phyloP scores from a whole-genome alignment of 768 basidiomycete genomes.

The Mrakia gelida region DNA sequence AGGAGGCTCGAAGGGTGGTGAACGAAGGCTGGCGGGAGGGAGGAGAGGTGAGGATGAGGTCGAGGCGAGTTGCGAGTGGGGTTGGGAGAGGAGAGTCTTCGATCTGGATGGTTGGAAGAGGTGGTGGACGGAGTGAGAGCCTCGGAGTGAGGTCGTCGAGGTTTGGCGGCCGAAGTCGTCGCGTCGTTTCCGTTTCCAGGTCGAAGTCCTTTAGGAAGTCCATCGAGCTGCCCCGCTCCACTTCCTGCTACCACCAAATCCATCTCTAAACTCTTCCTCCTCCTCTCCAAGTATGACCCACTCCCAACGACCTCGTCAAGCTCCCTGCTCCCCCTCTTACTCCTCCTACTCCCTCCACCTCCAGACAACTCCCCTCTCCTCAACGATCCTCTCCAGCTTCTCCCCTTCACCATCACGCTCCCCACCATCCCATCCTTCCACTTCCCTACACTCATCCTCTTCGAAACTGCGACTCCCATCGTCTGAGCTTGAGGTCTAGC shows the following conservation, averaged over 20 bases:
- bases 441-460: not conserved
- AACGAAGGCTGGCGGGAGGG: too few relatives aligned
- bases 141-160: not conserved
- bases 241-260: not conserved
- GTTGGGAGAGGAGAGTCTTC: not conserved
- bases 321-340: not conserved
- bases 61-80: not conserved
- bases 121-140: not conserved
- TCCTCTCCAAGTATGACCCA: not conserved
- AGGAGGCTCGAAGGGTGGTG: not conserved
- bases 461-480: not conserved
- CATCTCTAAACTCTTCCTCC: not conserved
- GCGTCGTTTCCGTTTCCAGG: not conserved
- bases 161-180: not conserved
- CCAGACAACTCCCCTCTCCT: not conserved
- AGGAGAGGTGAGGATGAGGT: too few relatives aligned
- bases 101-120: not conserved
- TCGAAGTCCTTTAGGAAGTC: not conserved
- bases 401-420: not conserved
- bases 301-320: not conserved
- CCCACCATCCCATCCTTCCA: conserved; percentile 5
- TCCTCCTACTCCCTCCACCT: not conserved
- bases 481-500: not conserved
- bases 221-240: not conserved
- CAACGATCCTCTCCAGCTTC: not conserved